These are phyloP conservation scores for Vitis rotundifolia DNA, from an alignment of 164 flowering plant genomes.

Conservation along the genomic window DNA sequence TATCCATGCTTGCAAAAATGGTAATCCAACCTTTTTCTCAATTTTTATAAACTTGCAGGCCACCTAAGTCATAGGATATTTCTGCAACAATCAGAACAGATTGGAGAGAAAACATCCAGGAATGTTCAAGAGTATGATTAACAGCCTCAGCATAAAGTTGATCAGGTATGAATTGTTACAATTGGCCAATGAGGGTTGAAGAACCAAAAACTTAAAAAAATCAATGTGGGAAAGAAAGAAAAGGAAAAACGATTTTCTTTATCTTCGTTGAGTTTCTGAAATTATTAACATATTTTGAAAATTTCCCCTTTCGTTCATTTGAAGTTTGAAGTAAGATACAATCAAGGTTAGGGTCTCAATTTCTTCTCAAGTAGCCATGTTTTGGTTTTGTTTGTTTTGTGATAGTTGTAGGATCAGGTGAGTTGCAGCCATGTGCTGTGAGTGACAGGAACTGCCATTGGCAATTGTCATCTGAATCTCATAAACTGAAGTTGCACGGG, in stretches of 20 bases:
- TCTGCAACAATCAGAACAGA: conserved; percentile 24
- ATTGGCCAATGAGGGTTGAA: conserved; percentile 24
- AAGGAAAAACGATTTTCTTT: neutral
- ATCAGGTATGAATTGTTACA: conserved; percentile 42
- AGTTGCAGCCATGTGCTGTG: neutral
- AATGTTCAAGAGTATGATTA: conserved; percentile 54
- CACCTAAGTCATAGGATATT: no score
- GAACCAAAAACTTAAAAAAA: conserved; percentile 1
- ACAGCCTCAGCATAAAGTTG: conserved; percentile 45
- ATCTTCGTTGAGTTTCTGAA: neutral
- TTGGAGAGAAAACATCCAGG: conserved; percentile 58
- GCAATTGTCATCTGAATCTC: neutral
- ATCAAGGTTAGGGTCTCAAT: conserved; percentile 8
- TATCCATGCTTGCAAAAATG: no score
- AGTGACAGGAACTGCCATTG: neutral
- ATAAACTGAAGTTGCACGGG: neutral
- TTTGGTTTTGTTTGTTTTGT: conserved; percentile 7
- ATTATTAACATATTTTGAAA: neutral
- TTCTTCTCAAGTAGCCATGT: conserved; percentile 1
- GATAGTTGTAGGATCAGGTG: conserved; percentile 4
- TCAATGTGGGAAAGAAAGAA: neutral
- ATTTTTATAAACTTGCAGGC: no score
- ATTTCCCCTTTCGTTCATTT: neutral
- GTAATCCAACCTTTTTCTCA: no score
- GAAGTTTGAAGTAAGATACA: conserved; percentile 9